These are phyloP conservation scores for barley (Hordeum vulgare) DNA, from an alignment of 176 grass and related monocot species.

Conservation along the genomic window MorexV3_pseudomolecules_assembly NC_058520.1:495270322-495270821, in stretches of 20 bases:
- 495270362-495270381: background rate
- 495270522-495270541: conserved; percentile 12
- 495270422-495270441: background rate
- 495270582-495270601: background rate
- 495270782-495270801: no score
- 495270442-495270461: background rate
- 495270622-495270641: no score
- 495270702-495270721: no score
- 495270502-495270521: conserved; percentile 18
- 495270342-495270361: background rate
- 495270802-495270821: no score
- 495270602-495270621: no score
- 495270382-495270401: conserved; percentile 26
- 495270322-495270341: conserved; percentile 27
- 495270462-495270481: background rate
- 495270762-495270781: no score
- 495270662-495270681: no score
- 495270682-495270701: no score
- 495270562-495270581: conserved; percentile 17
- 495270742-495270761: no score
- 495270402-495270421: conserved; percentile 4
- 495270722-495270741: no score
- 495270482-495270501: background rate
- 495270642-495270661: no score
- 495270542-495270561: conserved; percentile 1